phyloP scores from a whole-genome alignment of 192 early-diverging fungal species.

The Cetraspora pellucida region DNA sequence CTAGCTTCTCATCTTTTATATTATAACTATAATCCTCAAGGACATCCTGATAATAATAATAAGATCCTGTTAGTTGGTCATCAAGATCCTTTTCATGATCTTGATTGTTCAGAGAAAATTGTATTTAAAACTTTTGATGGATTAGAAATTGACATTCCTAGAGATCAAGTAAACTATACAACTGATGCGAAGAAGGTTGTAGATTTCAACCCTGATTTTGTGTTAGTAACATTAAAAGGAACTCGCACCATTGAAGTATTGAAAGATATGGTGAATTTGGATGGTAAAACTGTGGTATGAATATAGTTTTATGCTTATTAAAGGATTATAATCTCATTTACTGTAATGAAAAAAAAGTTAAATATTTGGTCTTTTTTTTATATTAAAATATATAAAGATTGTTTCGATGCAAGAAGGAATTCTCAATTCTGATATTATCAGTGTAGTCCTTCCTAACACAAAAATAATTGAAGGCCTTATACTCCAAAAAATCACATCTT shows the following conservation, averaged over 20 bases:
- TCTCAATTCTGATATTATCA: not conserved
- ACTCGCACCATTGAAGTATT: not conserved
- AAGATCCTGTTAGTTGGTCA: not conserved
- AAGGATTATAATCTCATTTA: too few species aligned
- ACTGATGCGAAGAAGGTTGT: not conserved
- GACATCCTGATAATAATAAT: not conserved
- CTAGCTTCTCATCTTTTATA: not conserved
- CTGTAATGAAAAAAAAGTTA: too few species aligned
- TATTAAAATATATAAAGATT: not conserved
- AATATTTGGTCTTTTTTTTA: not conserved
- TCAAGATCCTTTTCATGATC: not conserved
- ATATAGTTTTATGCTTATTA: not conserved
- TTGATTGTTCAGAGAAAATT: not conserved
- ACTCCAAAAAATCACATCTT: not conserved
- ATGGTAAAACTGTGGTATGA: slow-evolving; percentile 7
- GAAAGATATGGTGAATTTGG: not conserved
- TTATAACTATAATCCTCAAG: not conserved
- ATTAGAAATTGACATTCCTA: not conserved
- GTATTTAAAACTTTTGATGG: not conserved
- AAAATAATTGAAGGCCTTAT: not conserved
- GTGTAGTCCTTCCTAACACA: not conserved
- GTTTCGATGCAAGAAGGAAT: not conserved
- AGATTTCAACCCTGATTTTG: not conserved
- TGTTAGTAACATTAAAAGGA: not conserved
- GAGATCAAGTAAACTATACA: not conserved